These are phyloP conservation scores for Trifolium fragiferum DNA, from an alignment of 306 rosid genomes.

Conservation along the genomic window DNA sequence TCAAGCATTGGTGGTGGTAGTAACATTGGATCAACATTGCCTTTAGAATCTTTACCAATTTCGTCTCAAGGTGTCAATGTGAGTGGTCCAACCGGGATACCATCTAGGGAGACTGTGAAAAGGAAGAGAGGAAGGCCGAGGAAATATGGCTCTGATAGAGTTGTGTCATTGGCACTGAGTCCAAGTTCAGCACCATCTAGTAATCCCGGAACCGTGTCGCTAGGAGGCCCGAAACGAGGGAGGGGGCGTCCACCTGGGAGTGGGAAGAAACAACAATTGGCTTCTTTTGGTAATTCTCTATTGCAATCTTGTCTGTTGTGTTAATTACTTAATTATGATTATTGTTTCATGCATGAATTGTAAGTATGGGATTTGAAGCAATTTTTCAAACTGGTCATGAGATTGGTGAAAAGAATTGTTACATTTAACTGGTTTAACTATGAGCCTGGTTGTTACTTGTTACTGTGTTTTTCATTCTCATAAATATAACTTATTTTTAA, in stretches of 20 bases:
- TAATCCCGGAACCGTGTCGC: conserved; percentile 52
- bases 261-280: conserved; percentile 88
- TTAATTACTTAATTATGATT: conserved; percentile 25
- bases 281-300: conserved; percentile 67
- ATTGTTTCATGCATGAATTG: conserved; percentile 27
- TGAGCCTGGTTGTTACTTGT: neutral
- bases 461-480: neutral
- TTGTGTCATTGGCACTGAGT: conserved; percentile 78
- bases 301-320: conserved; percentile 17
- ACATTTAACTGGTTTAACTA: neutral
- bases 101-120: conserved; percentile 66
- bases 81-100: conserved; percentile 62
- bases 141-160: conserved; percentile 86
- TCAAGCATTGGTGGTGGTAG: conserved; percentile 62
- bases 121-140: conserved; percentile 97
- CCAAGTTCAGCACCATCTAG: conserved; percentile 64
- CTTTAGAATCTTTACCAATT: conserved; percentile 64
- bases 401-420: neutral
- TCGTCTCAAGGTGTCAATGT: conserved; percentile 74
- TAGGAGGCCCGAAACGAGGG: conserved; percentile 65
- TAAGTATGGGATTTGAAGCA: conserved; percentile 23
- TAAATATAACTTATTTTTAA: neutral
- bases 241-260: conserved; percentile 91
- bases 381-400: conserved; percentile 7
- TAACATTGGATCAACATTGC: conserved; percentile 64